These are phyloP conservation scores for Neopestalotiopsis sp. DNA, from an alignment of 2,329 filamentous ascomycete species.

Conservation along the genomic window DNA sequence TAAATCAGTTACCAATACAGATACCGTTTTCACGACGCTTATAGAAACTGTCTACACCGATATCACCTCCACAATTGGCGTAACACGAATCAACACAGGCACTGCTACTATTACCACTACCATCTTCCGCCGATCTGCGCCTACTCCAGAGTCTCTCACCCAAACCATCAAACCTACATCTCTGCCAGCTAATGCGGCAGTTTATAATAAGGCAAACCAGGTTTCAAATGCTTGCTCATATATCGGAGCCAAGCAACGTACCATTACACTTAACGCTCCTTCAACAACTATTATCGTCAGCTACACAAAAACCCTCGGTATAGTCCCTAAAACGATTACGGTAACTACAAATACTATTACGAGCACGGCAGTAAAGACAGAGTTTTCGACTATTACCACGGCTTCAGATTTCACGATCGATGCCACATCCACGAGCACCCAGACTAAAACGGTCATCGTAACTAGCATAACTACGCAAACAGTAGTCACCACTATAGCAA, in stretches of 20 bases:
- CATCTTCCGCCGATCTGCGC: conserved; percentile 5
- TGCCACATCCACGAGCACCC: conserved; percentile 6
- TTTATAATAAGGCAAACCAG: background rate
- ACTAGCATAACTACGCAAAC: background rate
- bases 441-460: conserved; percentile 1
- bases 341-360: background rate
- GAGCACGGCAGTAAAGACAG: background rate
- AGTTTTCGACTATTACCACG: background rate
- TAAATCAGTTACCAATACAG: background rate
- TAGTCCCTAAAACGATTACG: background rate
- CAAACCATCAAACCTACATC: background rate
- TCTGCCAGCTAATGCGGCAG: background rate
- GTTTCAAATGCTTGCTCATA: background rate
- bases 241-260: conserved; percentile 7
- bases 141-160: background rate
- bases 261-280: background rate
- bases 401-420: background rate
- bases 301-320: background rate
- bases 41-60: background rate
- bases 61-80: background rate
- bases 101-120: background rate
- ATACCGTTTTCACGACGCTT: conserved; percentile 4
- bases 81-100: background rate
- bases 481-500: background rate
- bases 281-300: background rate